These are phyloP conservation scores for Austroboletus rostrupii DNA, from an alignment of 1,284 basidiomycete species.

Conservation along the genomic window DNA sequence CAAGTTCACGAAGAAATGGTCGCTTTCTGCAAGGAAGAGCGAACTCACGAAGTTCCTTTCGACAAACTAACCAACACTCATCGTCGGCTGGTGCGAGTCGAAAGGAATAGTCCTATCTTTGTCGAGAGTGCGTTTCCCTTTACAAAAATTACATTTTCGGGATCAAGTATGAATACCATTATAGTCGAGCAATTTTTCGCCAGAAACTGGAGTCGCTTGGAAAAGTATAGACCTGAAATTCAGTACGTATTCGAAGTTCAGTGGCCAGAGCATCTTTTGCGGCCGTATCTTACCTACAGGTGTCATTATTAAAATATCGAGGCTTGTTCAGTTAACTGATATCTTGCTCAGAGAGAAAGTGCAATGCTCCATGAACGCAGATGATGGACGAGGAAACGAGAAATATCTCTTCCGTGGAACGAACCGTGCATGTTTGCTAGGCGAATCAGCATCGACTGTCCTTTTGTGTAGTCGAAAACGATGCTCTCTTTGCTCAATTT, in stretches of 20 bases:
- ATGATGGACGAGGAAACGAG: slow-evolving; percentile 14
- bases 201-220: slow-evolving; percentile 13
- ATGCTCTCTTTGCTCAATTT: slow-evolving; percentile 17
- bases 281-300: slow-evolving; percentile 16
- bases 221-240: slow-evolving; percentile 11
- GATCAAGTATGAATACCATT: background rate
- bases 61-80: background rate
- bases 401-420: slow-evolving; percentile 15
- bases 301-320: background rate
- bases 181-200: slow-evolving; percentile 11
- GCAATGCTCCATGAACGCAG: slow-evolving; percentile 6
- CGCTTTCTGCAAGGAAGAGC: background rate
- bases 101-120: slow-evolving; percentile 6
- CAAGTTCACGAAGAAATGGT: background rate
- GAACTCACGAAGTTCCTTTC: background rate
- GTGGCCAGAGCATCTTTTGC: slow-evolving; percentile 11
- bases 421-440: slow-evolving; percentile 16
- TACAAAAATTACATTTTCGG: background rate
- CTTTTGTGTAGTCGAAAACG: no score
- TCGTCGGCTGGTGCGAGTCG: slow-evolving; percentile 10
- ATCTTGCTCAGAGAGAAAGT: slow-evolving; percentile 6
- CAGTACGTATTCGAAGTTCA: slow-evolving; percentile 14
- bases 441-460: slow-evolving; percentile 14
- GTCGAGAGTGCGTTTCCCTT: slow-evolving; percentile 6
- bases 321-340: background rate